Evolutionary conservation across 805 yeast genomes (phyloP).

Genomic region (Kazachstania taianensis): DNA sequence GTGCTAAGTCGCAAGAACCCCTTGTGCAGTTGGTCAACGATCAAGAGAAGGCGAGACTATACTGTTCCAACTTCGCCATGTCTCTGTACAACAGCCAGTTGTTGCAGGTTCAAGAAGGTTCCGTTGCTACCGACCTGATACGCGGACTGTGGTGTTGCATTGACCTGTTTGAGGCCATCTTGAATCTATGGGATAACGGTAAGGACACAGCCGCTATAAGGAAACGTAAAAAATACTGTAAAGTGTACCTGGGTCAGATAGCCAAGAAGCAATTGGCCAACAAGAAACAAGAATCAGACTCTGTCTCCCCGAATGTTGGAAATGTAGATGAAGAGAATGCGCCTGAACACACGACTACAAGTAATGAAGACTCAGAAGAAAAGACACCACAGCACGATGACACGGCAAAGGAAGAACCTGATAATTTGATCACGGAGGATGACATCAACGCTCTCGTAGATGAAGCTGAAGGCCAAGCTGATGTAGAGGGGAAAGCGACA

Average conservation of each 20-base stretch:
- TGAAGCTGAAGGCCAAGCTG: background rate
- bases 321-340: too few relatives aligned
- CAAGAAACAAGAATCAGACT: constrained; percentile 1
- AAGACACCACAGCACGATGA: constrained; percentile 1
- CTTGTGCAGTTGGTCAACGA: constrained; percentile 41
- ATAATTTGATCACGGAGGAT: background rate
- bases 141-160: constrained; percentile 28
- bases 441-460: background rate
- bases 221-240: constrained; percentile 22
- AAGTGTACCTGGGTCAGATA: constrained; percentile 19
- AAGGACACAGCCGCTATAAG: constrained; percentile 8
- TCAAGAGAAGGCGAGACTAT: constrained; percentile 45
- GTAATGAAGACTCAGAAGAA: constrained; percentile 1
- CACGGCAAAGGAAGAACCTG: background rate
- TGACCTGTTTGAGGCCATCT: constrained; percentile 17
- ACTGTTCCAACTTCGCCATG: constrained; percentile 48
- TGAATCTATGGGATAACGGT: constrained; percentile 18
- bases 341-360: background rate
- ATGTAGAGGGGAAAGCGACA: background rate
- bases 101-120: constrained; percentile 38
- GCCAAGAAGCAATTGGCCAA: constrained; percentile 18
- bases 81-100: constrained; percentile 43
- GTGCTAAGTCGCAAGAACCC: constrained; percentile 27
- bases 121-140: constrained; percentile 29
- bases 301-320: background rate